A percentile compares a stretch with the other conserved stretches of the same genome.
Conservation (phyloP, 768 basidiomycete species). For the Podaxis pistillaris region DNA sequence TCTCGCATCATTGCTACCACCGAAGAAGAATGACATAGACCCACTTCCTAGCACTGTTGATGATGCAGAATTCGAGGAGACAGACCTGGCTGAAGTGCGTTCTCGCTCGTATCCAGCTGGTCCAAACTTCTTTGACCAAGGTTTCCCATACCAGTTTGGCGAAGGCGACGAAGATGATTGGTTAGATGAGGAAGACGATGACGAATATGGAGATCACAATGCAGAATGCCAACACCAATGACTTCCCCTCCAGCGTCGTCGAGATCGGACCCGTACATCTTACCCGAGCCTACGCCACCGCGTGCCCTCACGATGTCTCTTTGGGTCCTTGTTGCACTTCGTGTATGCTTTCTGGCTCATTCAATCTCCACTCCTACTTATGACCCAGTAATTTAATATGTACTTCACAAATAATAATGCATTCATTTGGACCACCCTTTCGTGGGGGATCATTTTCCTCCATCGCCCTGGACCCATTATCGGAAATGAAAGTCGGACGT, state of each 20-base stretch:
- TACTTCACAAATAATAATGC: constrained; percentile 5
- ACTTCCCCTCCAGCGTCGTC: constrained; percentile 12
- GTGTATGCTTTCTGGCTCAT: neutral
- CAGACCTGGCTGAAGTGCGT: constrained; percentile 63
- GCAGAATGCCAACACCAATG: constrained; percentile 64
- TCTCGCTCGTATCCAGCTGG: constrained; percentile 71
- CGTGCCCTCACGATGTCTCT: neutral
- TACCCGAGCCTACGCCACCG: neutral
- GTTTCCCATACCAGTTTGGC: constrained; percentile 68
- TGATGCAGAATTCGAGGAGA: constrained; percentile 40
- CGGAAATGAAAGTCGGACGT: no score
- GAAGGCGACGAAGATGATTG: constrained; percentile 67
- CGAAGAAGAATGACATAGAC: constrained; percentile 72
- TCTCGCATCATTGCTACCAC: constrained; percentile 66
- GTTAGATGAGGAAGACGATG: constrained; percentile 69
- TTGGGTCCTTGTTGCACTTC: neutral
- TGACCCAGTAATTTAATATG: constrained; percentile 4
- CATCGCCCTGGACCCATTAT: no score
- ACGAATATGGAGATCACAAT: constrained; percentile 39
- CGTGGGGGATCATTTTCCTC: no score
- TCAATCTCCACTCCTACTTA: neutral
- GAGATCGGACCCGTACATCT: neutral
- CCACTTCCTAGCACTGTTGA: constrained; percentile 73
- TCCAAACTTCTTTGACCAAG: constrained; percentile 76
- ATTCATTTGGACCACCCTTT: neutral